These are phyloP conservation scores for Phycomyces blakesleeanus DNA, from an alignment of 192 early-diverging fungal genomes.

Conservation along the genomic window DNA sequence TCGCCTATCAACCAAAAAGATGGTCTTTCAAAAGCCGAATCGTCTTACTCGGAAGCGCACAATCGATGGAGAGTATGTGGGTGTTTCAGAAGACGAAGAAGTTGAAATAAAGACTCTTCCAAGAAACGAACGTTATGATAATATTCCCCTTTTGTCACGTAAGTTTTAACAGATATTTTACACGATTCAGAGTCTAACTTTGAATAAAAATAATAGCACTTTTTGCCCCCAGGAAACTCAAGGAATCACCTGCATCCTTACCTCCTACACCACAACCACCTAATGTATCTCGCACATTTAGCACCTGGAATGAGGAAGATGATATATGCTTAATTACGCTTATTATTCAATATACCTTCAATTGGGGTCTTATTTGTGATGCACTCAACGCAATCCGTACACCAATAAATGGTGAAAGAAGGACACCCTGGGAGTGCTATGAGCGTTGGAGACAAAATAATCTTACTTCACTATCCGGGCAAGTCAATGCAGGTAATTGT, in stretches of 20 bases:
- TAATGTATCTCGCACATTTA: constrained; percentile 28
- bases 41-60: constrained; percentile 24
- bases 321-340: constrained; percentile 53
- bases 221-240: constrained; percentile 42
- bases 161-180: constrained; percentile 20
- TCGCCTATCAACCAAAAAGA: constrained; percentile 22
- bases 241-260: constrained; percentile 43
- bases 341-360: constrained; percentile 52
- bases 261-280: constrained; percentile 39
- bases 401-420: constrained; percentile 43
- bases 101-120: constrained; percentile 23
- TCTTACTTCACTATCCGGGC: constrained; percentile 33
- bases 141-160: constrained; percentile 25
- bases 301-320: constrained; percentile 51
- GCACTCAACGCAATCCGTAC: constrained; percentile 48
- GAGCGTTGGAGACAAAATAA: constrained; percentile 55
- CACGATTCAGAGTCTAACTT: not conserved
- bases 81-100: constrained; percentile 18
- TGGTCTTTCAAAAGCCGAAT: constrained; percentile 6
- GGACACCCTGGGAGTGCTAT: constrained; percentile 67
- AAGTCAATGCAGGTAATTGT: constrained; percentile 33
- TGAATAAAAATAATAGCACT: constrained; percentile 17
- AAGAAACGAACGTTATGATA: constrained; percentile 43
- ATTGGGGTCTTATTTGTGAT: constrained; percentile 69
- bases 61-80: constrained; percentile 33